Base-by-base conservation (phyloP, 441 rosid genomes). In the Euphorbia celastroides region DNA sequence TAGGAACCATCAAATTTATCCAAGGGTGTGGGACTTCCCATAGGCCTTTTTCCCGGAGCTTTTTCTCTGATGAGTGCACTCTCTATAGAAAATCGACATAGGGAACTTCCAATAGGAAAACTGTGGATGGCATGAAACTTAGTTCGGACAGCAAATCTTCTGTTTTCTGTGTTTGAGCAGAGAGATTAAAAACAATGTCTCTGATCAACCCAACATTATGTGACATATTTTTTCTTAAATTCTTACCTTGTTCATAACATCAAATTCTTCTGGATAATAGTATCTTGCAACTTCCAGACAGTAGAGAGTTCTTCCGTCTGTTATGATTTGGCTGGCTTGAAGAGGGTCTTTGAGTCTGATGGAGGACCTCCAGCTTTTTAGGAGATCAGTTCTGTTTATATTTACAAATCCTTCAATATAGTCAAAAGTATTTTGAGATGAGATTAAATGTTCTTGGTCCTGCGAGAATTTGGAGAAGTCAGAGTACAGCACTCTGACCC, bases 11-110 rank as follows among this genome's bases (percentile, higher is more conserved):
- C 71, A 93, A 91, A 75, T 88, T 90, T 56, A 93, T 62, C 97
- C 99, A 93, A 59, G 99, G 99, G 81, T 93, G 97, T 55, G 93
- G 93, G 74, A 91, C 84, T 28, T 93, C 99, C 97, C 99, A 88
- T 72, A 86, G 64, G 30, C 93, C 97, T 69, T 87, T 80, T 72
- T 72, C 83, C 71, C 85, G 78, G 62, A 93, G 92, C 74, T 85
- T 88, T 62, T 72, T 67, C 79, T 84, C 95, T 0, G 88, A 79
- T 3, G 75, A 32, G 46, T 93, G 97, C 59, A 93, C 97, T 44
- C 99, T 82, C 55, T 93, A 87, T 36, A 93, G 84, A 75, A 93
- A 93, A 61, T 86, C 88, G 5, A 82, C 71, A 31, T 89, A 86
- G 59, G 96, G 60, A 72, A 93, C 95, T 75, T 88, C 82, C 9